Conservation (phyloP, 345 rosid genomes). For the Adansonia digitata region DNA sequence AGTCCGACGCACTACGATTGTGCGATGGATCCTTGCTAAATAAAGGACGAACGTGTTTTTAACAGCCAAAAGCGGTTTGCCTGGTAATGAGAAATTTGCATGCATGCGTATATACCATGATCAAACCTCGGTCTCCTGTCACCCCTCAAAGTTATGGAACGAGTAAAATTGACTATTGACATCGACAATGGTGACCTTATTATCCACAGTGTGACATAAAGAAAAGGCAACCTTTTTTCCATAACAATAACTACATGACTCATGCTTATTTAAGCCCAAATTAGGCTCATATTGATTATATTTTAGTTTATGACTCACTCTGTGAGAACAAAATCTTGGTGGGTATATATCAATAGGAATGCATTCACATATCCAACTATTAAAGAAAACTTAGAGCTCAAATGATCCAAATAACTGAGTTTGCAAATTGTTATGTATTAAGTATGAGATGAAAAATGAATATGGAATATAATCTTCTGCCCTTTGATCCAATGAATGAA, state of each 20-base stretch:
- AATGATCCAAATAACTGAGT: neutral
- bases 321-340: neutral
- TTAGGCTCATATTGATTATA: neutral
- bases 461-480: too few relatives aligned
- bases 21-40: constrained; percentile 32
- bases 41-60: too few relatives aligned
- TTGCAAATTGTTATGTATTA: neutral
- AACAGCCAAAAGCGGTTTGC: too few relatives aligned
- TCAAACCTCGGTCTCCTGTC: neutral
- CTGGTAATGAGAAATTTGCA: too few relatives aligned
- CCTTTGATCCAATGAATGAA: neutral
- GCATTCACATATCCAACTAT: neutral
- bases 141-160: neutral
- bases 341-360: neutral
- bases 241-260: neutral
- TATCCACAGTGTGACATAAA: neutral
- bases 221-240: neutral
- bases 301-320: neutral
- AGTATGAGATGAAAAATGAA: too few relatives aligned
- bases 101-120: too few relatives aligned
- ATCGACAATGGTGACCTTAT: neutral
- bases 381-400: neutral
- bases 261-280: neutral
- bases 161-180: neutral
- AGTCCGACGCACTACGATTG: constrained; percentile 99